Conservation (phyloP, 2,329 filamentous ascomycete species). For the Trichoderma polysporum region DNA sequence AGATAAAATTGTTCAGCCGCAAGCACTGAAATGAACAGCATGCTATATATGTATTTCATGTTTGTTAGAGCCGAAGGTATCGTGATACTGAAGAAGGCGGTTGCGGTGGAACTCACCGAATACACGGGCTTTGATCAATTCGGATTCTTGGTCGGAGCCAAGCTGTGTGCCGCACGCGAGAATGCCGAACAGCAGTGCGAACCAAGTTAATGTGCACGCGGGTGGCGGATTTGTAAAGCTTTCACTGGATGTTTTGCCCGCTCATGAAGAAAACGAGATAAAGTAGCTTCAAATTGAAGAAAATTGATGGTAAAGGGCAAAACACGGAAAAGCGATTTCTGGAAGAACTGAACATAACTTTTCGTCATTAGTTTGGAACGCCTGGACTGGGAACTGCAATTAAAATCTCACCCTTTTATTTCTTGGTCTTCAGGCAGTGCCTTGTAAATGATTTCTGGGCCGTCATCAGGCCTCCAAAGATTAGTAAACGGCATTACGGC, state of each 20-base stretch:
- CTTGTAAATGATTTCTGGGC: neutral
- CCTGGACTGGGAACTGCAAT: neutral
- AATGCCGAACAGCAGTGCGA: neutral
- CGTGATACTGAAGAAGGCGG: too few species aligned
- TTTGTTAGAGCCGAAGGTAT: neutral
- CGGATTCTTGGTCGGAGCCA: neutral
- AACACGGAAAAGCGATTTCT: neutral
- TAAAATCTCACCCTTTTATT: neutral
- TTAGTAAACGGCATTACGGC: neutral
- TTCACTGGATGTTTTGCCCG: neutral
- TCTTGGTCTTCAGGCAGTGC: neutral
- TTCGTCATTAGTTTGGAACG: neutral
- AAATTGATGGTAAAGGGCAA: neutral
- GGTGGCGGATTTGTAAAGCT: neutral
- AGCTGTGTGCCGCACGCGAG: neutral
- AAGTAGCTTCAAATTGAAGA: neutral
- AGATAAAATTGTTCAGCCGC: neutral
- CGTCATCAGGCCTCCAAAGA: conserved; percentile 1
- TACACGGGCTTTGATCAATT: conserved; percentile 2
- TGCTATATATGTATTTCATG: neutral
- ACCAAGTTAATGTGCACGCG: neutral
- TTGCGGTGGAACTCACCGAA: neutral
- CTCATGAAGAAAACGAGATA: neutral
- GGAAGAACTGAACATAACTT: conserved; percentile 4
- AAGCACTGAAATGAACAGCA: conserved; percentile 2